Evolutionary conservation across 2,329 filamentous ascomycete species (phyloP), one percentile per base, ranked within the genome.

Genomic region (Neopestalotiopsis clavispora): DNA sequence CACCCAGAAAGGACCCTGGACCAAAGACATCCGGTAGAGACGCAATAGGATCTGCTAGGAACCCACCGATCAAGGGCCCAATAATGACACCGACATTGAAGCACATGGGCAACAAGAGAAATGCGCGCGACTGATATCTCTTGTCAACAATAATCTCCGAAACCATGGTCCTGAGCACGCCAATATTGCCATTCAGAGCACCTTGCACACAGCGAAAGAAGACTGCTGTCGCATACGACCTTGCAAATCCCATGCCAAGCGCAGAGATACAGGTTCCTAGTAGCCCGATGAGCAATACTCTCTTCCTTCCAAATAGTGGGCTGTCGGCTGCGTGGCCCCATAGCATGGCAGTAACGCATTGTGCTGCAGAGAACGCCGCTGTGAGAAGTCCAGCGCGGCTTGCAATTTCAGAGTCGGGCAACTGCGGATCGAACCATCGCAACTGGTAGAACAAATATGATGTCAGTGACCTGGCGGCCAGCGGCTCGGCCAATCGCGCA

Each of bases 81-180:
- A 81, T 74, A 23, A 84, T 83, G 71, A 78, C 78, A 4, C 81
- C 79, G 4, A 74, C 70, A 73, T 93, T 93, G 79, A 92, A 91
- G 63, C 90, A 91, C 86, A 94, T 91, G 3, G 83, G 83, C 67
- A 84, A 72, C 32, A 84, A 75, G 23, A 83, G 73, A 61, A 84
- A 84, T 0, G 82, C 81, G 70, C 80, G 79, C 6, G 82, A 81
- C 71, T 82, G 83, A 70, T 78, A 91, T 83, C 87, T 91, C 79
- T 91, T 92, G 79, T 93, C 91, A 64, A 85, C 84, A 49, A 94
- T 88, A 42, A 92, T 91, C 78, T 94, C 92, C 1, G 87, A 87
- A 60, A 93, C 91, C 87, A 93, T 91, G 5, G 91, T 93, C 70
- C 91, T 83, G 89, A 94, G 91, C 3, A 94, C 90, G 0, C 91